phyloP scores from a whole-genome alignment of 805 yeast genomes.

The Hyphopichia homilentoma region DNA sequence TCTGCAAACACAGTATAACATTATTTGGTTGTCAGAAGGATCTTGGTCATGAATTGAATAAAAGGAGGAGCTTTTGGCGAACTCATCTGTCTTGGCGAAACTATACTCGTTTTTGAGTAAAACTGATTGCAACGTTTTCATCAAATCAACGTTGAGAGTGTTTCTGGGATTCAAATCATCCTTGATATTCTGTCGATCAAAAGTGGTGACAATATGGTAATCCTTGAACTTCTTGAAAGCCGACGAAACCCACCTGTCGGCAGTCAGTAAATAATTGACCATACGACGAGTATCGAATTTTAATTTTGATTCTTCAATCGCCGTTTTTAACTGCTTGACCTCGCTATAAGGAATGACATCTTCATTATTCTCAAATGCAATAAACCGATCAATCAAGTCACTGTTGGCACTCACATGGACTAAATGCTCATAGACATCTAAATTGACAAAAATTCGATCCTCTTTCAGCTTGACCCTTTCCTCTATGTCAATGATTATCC shows the following conservation, averaged over 20 bases:
- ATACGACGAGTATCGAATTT: slow-evolving; percentile 13
- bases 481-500: slow-evolving; percentile 21
- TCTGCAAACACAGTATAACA: slow-evolving; percentile 59
- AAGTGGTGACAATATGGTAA: slow-evolving; percentile 12
- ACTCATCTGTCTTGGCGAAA: slow-evolving; percentile 26
- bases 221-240: slow-evolving; percentile 12
- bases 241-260: slow-evolving; percentile 21
- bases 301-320: slow-evolving; percentile 18
- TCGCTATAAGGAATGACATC: slow-evolving; percentile 16
- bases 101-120: slow-evolving; percentile 18
- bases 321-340: slow-evolving; percentile 17
- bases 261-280: slow-evolving; percentile 8
- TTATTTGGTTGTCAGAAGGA: slow-evolving; percentile 4
- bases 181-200: slow-evolving; percentile 6
- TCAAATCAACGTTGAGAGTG: slow-evolving; percentile 15
- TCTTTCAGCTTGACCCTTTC: slow-evolving; percentile 17
- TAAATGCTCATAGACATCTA: slow-evolving; percentile 14
- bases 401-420: slow-evolving; percentile 17
- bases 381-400: slow-evolving; percentile 13
- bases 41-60: slow-evolving; percentile 4
- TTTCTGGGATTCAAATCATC: slow-evolving; percentile 12
- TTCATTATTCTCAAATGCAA: slow-evolving; percentile 5
- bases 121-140: slow-evolving; percentile 16
- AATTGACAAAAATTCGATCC: slow-evolving; percentile 23
- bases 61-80: slow-evolving; percentile 23